A percentile compares a stretch with the other conserved stretches of the same genome.
phyloP scores from a whole-genome alignment of 352 stramenopile genomes.

The Globisporangium canariense region DNA sequence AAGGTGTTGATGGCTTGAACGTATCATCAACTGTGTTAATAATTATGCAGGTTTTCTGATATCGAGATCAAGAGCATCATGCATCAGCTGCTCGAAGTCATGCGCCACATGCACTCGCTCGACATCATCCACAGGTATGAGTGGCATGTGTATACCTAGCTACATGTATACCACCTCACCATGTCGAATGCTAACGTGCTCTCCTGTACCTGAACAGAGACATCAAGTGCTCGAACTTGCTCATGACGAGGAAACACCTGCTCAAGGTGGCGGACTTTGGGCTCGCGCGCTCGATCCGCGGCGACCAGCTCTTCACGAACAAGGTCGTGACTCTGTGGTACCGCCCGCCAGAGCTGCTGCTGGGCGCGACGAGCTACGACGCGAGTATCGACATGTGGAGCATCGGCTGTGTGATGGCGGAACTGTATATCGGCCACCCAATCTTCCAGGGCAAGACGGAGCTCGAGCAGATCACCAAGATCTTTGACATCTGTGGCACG shows the following conservation, averaged over 20 bases:
- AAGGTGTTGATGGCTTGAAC: no score
- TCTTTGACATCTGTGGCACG: conserved; percentile 86
- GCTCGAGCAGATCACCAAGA: conserved; percentile 86
- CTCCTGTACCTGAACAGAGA: conserved; percentile 30
- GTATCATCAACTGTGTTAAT: neutral
- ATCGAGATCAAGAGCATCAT: conserved; percentile 87
- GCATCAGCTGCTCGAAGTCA: conserved; percentile 82
- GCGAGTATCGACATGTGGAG: conserved; percentile 95
- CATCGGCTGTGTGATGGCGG: conserved; percentile 88
- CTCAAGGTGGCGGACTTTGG: conserved; percentile 88
- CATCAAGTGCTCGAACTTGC: conserved; percentile 93
- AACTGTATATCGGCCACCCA: conserved; percentile 84
- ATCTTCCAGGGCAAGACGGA: conserved; percentile 88
- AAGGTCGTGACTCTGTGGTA: conserved; percentile 97
- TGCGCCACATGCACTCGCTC: conserved; percentile 86
- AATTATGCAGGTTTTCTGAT: conserved; percentile 63
- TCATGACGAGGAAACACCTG: conserved; percentile 74
- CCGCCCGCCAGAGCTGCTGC: conserved; percentile 90
- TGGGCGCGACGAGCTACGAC: conserved; percentile 92
- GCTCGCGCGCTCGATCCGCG: conserved; percentile 78
- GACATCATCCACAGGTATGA: conserved; percentile 83
- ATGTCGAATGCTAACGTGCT: neutral
- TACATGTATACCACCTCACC: neutral
- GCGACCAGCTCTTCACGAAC: conserved; percentile 91
- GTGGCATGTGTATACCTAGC: neutral